A percentile compares a stretch with the other conserved stretches of the same genome.
phyloP scores from a whole-genome alignment of 2,329 filamentous ascomycete species.

The Colletotrichum gigasporum region DNA sequence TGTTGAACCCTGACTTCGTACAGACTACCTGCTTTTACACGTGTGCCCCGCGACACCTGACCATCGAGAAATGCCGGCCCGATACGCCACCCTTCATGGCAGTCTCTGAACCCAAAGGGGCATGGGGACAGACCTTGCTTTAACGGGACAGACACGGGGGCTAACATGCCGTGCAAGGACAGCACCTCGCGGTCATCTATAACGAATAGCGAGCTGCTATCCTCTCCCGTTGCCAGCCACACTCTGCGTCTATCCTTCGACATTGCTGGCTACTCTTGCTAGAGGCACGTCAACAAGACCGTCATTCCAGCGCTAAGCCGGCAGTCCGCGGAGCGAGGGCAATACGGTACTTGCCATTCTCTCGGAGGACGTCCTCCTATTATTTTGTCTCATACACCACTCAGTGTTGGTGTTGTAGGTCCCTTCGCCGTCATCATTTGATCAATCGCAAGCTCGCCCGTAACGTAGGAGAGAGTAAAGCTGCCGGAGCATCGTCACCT shows the following conservation, averaged over 20 bases:
- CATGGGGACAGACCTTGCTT: constrained; percentile 4
- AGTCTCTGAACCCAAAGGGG: background rate
- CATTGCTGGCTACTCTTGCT: no score
- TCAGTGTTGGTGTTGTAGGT: no score
- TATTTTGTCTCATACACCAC: no score
- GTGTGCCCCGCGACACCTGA: constrained; percentile 29
- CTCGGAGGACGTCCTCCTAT: no score
- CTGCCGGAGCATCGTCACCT: no score
- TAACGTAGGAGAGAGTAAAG: no score
- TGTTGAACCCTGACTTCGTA: constrained; percentile 20
- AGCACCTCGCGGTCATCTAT: constrained; percentile 17
- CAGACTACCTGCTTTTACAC: constrained; percentile 3
- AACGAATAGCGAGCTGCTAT: constrained; percentile 27
- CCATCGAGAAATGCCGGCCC: constrained; percentile 29
- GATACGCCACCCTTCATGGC: constrained; percentile 12
- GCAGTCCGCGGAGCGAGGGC: no score
- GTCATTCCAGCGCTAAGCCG: background rate
- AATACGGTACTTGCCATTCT: no score
- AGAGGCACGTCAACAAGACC: background rate
- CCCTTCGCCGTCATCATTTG: no score
- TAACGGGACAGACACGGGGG: constrained; percentile 13
- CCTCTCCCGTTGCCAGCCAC: background rate
- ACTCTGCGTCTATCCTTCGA: background rate
- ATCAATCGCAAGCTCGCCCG: no score
- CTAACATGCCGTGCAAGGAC: constrained; percentile 8